Conservation (phyloP, 495 filamentous ascomycete species). For the Glonium stellatum region DNA sequence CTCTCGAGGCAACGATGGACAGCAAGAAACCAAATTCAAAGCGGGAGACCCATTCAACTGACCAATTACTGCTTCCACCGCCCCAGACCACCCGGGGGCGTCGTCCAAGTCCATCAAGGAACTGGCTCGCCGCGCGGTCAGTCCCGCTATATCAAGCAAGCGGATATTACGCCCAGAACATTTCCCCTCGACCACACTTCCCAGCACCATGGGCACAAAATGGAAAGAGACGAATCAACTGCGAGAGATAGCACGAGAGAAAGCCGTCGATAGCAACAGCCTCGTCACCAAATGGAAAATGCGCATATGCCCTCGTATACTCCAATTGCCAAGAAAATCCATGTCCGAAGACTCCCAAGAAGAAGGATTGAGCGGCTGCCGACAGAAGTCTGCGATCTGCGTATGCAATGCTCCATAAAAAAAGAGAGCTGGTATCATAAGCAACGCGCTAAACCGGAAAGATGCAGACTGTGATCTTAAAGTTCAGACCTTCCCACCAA, state of each 20-base stretch:
- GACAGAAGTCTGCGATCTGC: conserved; percentile 25
- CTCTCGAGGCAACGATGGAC: not conserved
- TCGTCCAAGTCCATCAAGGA: conserved; percentile 20
- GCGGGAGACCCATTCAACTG: conserved; percentile 18
- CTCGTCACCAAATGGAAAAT: conserved; percentile 13
- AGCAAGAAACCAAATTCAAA: conserved; percentile 18
- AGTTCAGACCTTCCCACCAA: conserved; percentile 48
- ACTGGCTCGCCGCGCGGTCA: conserved; percentile 11
- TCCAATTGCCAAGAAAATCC: conserved; percentile 19
- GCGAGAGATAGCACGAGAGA: conserved; percentile 5
- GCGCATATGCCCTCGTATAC: conserved; percentile 17
- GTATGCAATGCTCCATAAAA: conserved; percentile 31
- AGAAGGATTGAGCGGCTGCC: conserved; percentile 24
- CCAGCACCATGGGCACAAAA: conserved; percentile 5
- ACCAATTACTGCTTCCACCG: conserved; percentile 13
- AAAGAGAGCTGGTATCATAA: conserved; percentile 34
- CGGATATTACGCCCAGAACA: conserved; percentile 16
- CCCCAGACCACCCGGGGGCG: conserved; percentile 6
- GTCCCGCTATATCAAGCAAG: conserved; percentile 19
- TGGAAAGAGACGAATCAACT: not conserved
- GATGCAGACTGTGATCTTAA: conserved; percentile 30
- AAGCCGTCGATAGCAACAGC: not conserved
- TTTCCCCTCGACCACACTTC: not conserved
- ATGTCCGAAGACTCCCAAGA: conserved; percentile 19
- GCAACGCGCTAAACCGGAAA: conserved; percentile 29